A percentile compares a stretch with the other conserved stretches of the same genome.
Conservation (phyloP, 441 rosid genomes). For the Erodium trifolium region DNA sequence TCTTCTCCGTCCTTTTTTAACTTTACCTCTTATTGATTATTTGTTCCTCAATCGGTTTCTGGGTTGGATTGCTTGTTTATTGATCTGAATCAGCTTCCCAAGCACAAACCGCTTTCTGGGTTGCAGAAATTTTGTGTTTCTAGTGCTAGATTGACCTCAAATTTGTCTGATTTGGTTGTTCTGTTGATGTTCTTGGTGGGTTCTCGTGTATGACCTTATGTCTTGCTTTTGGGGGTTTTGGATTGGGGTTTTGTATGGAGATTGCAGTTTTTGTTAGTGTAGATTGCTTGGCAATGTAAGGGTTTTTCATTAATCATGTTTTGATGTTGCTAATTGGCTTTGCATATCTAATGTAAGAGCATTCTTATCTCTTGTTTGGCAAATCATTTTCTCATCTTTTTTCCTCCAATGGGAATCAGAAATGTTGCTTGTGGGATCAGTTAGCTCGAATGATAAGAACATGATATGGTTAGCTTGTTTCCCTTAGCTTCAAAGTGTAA, state of each 20-base stretch:
- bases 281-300: background rate
- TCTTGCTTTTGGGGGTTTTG: background rate
- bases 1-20: constrained; percentile 8
- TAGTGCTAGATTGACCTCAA: background rate
- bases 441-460: background rate
- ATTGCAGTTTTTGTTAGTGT: background rate
- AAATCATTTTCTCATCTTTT: background rate
- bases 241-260: background rate
- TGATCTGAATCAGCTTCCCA: background rate
- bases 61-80: background rate
- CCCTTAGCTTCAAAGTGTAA: background rate
- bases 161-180: background rate
- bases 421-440: background rate
- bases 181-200: background rate
- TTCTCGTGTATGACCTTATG: background rate
- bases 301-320: background rate
- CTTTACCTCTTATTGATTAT: constrained; percentile 11
- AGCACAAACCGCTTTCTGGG: background rate
- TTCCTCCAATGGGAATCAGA: background rate
- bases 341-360: background rate
- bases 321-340: background rate
- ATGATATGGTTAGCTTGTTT: background rate
- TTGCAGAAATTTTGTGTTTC: background rate
- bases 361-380: background rate
- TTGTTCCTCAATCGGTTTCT: background rate